Evolutionary conservation across 2,329 filamentous ascomycete genomes (phyloP), one percentile per base, ranked within the genome.

Genomic region (Fusarium goolgardi): DNA sequence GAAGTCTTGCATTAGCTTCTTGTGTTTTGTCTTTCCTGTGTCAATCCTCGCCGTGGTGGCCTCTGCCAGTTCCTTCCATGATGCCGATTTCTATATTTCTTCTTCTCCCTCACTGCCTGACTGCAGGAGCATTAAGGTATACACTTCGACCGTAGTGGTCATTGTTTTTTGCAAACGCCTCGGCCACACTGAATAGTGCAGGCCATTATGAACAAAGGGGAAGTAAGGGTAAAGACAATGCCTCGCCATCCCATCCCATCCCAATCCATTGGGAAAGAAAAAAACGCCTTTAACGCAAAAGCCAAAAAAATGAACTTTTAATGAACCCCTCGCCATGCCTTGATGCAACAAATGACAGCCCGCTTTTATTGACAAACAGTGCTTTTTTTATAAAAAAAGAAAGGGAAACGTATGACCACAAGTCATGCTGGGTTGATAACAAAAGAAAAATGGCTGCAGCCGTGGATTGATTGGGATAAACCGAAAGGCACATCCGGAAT

Each of bases 311-410:
- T 55, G 54, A 69, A 67, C 70, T 72, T 75, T 73, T 71, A 54
- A 54, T 73, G 65, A 73, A 71, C 66, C 73, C 71, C 69, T 75
- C 67, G 75, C 75, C 73, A 76, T 76, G 75, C 73, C 74, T 73
- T 65, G 52, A 68, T 71, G 69, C 64, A 72, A 71, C 35, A 63
- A 69, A 69, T 43, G 53, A 65, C 50, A 65, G 60, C 31, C 61
- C 62, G 59, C 65, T 61, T 68, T 55, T 50, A 63, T 62, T 62
- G 44, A 56, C 31, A 56, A 61, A 65, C 53, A 52, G 62, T 69
- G 57, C 55, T 69, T 71, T 70, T 70, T 63, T 46, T 59, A 20
- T 37, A 13, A 13, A 39, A 39, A 52, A 64, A 43, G 55, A 71
- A 71, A 60, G 11, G 23, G 47, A 32, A 69, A 50, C 56, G 29